Base-by-base conservation (phyloP, 192 early-diverging fungal species). In the Umbelopsis sp. region DNA sequence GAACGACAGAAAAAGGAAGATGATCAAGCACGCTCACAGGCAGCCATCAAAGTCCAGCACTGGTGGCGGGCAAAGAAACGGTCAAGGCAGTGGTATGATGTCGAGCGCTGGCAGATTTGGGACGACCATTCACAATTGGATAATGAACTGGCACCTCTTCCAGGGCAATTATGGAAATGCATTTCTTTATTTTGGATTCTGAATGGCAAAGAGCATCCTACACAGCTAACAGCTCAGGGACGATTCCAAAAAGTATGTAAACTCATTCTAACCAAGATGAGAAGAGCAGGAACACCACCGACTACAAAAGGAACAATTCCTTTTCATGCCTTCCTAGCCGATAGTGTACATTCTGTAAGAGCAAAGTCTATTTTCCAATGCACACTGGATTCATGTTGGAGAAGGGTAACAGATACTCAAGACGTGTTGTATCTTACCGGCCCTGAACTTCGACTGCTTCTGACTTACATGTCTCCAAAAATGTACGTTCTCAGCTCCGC, bases 401-500 rank as follows among this genome's bases (percentile, higher is more conserved):
- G 31, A 20, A 62, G 56, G 34, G 56, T 62, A 17, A 62, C 56
- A 16, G 56, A 62, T 16, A 20, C n/a, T 34, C 16, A 62, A 1
- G 29, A 62, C 4, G 17, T 7, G 9, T 11, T 16, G n/a, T 62
- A 62, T 32, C 56, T 62, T 10, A 34, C 56, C 4, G 56, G 56
- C 14, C 32, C 56, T 62, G 56, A 62, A 16, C 56, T 62, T 34
- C 56, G 29, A 20, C 8, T 62, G 20, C 56, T 62, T 36, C 20
- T 62, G 31, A 32, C 34, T 26, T 62, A 62, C 56, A 62, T 62
- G 56, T 62, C 56, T 34, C 56, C 56, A 36, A 62, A 62, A 34
- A 62, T 17, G 16, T 62, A 62, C 14, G 20, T 20, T 2, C 56
- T 62, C 29, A 34, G 56, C 29, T 62, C 56, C 26, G 56, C 56